Evolutionary conservation across 345 rosid genomes (phyloP).

Genomic region (Citrus mangshanensis): DNA sequence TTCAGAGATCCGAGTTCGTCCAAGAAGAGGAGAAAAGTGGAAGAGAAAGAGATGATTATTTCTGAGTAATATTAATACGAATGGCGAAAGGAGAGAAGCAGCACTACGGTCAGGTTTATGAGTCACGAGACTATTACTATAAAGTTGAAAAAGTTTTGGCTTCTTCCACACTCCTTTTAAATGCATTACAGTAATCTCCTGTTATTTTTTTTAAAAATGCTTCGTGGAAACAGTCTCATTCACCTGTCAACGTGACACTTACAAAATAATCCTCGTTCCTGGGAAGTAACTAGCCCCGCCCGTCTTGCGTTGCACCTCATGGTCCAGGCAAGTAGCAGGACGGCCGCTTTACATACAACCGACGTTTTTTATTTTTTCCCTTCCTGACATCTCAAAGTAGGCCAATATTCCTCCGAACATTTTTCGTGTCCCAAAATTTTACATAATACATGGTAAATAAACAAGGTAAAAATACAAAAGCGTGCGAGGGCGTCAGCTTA

Average conservation of each 20-base stretch:
- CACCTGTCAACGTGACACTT: neutral
- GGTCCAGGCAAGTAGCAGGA: neutral
- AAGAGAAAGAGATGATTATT: neutral
- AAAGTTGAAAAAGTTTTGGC: neutral
- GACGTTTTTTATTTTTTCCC: too few species aligned
- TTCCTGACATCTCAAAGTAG: neutral
- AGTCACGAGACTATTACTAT: constrained; percentile 38
- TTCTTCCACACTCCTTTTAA: neutral
- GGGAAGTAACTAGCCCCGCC: neutral
- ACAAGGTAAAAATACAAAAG: neutral
- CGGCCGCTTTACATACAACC: neutral
- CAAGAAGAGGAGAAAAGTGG: neutral
- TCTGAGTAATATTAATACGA: too few species aligned
- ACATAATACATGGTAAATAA: too few species aligned
- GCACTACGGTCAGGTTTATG: neutral
- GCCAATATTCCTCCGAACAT: neutral
- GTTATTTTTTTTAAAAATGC: too few species aligned
- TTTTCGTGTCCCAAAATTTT: too few species aligned
- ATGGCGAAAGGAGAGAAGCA: neutral
- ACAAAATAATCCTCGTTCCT: neutral
- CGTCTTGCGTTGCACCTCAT: neutral
- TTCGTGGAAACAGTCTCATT: neutral
- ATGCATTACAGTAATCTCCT: neutral
- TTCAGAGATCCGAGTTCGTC: constrained; percentile 22
- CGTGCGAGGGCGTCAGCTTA: neutral